These are phyloP conservation scores for Aspergillus hiratsukae DNA, from an alignment of 2,329 filamentous ascomycete species.

Conservation along the genomic window DNA sequence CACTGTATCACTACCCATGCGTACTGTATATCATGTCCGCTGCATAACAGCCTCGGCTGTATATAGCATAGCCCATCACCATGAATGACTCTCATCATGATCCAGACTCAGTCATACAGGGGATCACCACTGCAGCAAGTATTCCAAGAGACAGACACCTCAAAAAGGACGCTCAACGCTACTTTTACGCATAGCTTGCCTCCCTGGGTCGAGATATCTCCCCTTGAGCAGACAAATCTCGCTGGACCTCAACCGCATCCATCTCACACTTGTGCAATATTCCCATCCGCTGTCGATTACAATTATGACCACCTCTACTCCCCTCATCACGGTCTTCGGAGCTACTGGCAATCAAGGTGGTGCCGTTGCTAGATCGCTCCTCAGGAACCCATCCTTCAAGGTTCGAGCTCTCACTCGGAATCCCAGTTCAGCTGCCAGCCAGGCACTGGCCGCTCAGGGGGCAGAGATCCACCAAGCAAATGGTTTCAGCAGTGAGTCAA, in stretches of 20 bases:
- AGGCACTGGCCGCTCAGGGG: slow-evolving; percentile 16
- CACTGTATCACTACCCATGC: too few species aligned
- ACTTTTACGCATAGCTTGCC: too few species aligned
- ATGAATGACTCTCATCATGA: too few species aligned
- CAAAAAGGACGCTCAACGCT: too few species aligned
- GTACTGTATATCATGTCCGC: too few species aligned
- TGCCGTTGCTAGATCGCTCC: slow-evolving; percentile 23
- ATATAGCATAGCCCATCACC: too few species aligned
- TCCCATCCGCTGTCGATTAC: not conserved
- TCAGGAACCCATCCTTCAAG: slow-evolving; percentile 20
- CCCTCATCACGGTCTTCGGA: slow-evolving; percentile 12
- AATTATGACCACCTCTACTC: not conserved
- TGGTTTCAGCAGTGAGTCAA: slow-evolving; percentile 14
- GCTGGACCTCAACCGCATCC: not conserved
- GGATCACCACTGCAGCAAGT: too few species aligned
- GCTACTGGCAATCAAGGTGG: slow-evolving; percentile 24
- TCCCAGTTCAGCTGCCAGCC: slow-evolving; percentile 16
- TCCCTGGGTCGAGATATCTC: too few species aligned
- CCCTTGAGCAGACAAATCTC: not conserved
- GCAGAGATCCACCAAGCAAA: slow-evolving; percentile 22
- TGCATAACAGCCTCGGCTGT: too few species aligned
- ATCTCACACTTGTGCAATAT: not conserved
- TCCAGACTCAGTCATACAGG: too few species aligned
- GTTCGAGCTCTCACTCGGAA: slow-evolving; percentile 26
- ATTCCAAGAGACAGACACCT: too few species aligned